These are phyloP conservation scores for Pleurotus sapidus DNA, from an alignment of 768 basidiomycete genomes.

Conservation along the genomic window DNA sequence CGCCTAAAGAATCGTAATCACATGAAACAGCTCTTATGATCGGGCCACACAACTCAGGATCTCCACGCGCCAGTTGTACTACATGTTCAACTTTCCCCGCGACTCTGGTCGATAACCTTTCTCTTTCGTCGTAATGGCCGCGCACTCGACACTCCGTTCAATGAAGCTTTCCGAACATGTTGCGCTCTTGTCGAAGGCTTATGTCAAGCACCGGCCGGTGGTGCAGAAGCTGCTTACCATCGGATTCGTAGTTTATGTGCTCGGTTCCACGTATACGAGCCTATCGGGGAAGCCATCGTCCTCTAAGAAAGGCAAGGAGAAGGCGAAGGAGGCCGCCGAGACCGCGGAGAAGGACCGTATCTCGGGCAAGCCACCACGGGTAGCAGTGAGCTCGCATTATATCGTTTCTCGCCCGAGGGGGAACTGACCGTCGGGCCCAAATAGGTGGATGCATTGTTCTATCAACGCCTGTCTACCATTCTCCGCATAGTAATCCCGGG, in stretches of 20 bases:
- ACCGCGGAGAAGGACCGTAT: conserved; percentile 18
- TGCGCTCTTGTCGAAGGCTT: conserved; percentile 44
- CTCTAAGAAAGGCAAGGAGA: conserved; percentile 32
- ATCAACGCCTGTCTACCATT: conserved; percentile 71
- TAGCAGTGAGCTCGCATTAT: conserved; percentile 52
- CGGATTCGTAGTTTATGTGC: conserved; percentile 68
- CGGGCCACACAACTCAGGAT: not conserved
- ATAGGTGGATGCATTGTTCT: conserved; percentile 91
- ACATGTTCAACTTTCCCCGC: not conserved
- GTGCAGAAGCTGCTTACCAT: conserved; percentile 71
- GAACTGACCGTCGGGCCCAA: not conserved
- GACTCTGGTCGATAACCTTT: not conserved
- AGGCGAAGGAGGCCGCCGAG: conserved; percentile 15
- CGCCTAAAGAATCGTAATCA: not conserved
- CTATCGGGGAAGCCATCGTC: conserved; percentile 46
- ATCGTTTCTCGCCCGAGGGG: not conserved
- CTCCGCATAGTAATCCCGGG: conserved; percentile 88
- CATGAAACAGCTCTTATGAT: not conserved
- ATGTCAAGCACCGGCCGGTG: conserved; percentile 62
- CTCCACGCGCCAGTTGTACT: not conserved
- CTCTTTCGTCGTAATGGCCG: conserved; percentile 21
- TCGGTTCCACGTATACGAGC: conserved; percentile 59
- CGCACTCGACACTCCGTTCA: conserved; percentile 29
- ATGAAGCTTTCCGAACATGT: conserved; percentile 34
- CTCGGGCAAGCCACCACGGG: conserved; percentile 49